Percentiles rank a stretch among this genome's conserved stretches.
Evolutionary conservation across 768 basidiomycete genomes (phyloP).

Genomic region (Strobilomyces confusus): DNA sequence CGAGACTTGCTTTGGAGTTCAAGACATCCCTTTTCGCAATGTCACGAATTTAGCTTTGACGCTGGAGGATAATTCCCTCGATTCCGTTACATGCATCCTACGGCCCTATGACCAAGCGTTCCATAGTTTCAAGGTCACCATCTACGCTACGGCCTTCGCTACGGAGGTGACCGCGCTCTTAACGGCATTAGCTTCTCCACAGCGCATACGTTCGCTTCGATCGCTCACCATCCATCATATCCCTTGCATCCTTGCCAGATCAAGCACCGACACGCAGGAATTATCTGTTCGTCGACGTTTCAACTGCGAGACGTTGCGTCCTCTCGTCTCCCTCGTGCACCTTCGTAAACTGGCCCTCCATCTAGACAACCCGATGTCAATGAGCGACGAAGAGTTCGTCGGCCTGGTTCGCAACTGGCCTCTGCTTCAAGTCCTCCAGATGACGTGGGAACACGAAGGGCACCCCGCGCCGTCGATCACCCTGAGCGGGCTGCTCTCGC

Average conservation of each 20-base stretch:
- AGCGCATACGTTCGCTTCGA: constrained; percentile 2
- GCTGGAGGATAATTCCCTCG: neutral
- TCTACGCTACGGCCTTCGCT: neutral
- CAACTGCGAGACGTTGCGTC: neutral
- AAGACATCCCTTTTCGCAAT: neutral
- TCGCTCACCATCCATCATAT: neutral
- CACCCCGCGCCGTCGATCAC: neutral
- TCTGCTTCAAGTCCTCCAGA: neutral
- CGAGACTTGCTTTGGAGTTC: neutral
- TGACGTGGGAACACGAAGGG: neutral
- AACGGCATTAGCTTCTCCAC: neutral
- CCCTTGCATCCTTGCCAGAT: no score
- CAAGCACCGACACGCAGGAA: neutral
- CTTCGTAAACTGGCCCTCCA: constrained; percentile 1
- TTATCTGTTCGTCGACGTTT: neutral
- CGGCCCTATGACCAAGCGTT: neutral
- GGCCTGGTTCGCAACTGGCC: constrained; percentile 2
- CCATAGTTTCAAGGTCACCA: neutral
- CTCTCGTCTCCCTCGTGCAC: neutral
- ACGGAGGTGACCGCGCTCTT: neutral
- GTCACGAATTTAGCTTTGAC: neutral
- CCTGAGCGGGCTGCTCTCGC: neutral
- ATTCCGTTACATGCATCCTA: neutral
- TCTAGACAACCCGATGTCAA: neutral
- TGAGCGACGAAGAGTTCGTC: neutral